Conservation (phyloP, 1,139 yeast genomes). For the Nakaseomyces sp. region DNA sequence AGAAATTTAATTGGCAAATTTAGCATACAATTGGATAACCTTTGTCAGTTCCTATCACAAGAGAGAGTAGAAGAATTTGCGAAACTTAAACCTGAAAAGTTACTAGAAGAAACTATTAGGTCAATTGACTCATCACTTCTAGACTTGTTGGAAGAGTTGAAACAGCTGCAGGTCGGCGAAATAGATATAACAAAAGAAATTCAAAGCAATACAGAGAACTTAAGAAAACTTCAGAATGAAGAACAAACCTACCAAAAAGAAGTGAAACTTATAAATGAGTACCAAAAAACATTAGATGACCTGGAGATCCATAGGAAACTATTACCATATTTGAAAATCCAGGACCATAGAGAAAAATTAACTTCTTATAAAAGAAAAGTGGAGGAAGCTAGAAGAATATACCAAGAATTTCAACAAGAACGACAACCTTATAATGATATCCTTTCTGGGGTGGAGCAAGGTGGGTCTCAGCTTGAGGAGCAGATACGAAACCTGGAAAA, state of each 20-base stretch:
- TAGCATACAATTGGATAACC: constrained; percentile 79
- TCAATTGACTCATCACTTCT: constrained; percentile 59
- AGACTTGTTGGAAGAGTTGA: constrained; percentile 41
- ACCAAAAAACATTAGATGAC: constrained; percentile 33
- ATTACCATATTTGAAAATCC: constrained; percentile 54
- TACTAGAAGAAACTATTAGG: constrained; percentile 70
- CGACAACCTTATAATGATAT: constrained; percentile 18
- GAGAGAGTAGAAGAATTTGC: constrained; percentile 94
- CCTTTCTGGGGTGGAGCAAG: constrained; percentile 5
- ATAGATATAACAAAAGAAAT: constrained; percentile 29
- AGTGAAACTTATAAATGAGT: constrained; percentile 33
- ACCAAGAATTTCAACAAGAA: constrained; percentile 17
- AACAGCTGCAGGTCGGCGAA: constrained; percentile 47
- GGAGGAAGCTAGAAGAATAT: constrained; percentile 29
- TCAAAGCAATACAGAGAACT: constrained; percentile 23
- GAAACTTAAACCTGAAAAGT: constrained; percentile 61
- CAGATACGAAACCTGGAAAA: not conserved
- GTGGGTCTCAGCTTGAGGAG: constrained; percentile 8
- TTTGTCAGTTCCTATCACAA: constrained; percentile 93
- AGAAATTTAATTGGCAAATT: constrained; percentile 39
- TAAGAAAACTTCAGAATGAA: constrained; percentile 29
- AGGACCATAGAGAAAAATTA: constrained; percentile 43
- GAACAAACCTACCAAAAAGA: constrained; percentile 34
- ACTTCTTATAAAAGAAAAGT: constrained; percentile 37
- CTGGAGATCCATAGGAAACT: constrained; percentile 43